These are phyloP conservation scores for Syzygium jambos DNA, from an alignment of 345 rosid genomes.

Conservation along the genomic window DNA sequence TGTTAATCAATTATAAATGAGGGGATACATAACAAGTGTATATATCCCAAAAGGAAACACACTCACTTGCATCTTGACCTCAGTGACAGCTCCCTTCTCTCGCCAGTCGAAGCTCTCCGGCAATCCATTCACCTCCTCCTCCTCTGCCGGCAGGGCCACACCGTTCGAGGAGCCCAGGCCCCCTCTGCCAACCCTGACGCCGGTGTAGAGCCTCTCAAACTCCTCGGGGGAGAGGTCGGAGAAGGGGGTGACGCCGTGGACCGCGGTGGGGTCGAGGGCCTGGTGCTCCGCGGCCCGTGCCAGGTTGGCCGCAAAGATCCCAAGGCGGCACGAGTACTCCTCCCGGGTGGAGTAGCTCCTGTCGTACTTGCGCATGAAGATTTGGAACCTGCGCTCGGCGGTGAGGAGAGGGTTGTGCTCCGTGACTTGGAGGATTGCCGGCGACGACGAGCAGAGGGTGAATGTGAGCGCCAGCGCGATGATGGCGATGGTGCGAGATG, in stretches of 20 bases:
- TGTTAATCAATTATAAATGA: not conserved
- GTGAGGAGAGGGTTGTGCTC: conserved; percentile 5
- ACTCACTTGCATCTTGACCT: conserved; percentile 71
- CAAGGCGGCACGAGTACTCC: conserved; percentile 68
- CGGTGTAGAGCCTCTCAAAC: conserved; percentile 52
- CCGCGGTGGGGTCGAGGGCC: conserved; percentile 61
- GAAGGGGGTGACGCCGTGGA: conserved; percentile 74
- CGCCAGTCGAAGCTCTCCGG: conserved; percentile 85
- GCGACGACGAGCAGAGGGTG: not conserved
- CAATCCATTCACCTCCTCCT: conserved; percentile 37
- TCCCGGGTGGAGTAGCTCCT: conserved; percentile 48
- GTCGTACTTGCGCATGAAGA: conserved; percentile 46
- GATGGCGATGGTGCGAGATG: not conserved
- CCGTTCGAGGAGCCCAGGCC: not conserved
- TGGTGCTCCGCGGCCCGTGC: conserved; percentile 74
- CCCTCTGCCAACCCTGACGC: conserved; percentile 22
- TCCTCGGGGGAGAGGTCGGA: conserved; percentile 76
- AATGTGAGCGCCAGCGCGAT: not conserved
- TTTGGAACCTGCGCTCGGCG: conserved; percentile 41
- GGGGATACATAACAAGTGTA: not conserved
- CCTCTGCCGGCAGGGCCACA: not conserved
- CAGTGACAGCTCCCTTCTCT: conserved; percentile 80
- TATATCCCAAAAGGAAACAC: not conserved
- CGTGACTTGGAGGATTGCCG: conserved; percentile 31
- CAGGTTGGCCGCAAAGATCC: conserved; percentile 59